Evolutionary conservation across 1,139 yeast species (phyloP), one percentile per base, ranked within the genome.

Genomic region (Taphrina pruni): DNA sequence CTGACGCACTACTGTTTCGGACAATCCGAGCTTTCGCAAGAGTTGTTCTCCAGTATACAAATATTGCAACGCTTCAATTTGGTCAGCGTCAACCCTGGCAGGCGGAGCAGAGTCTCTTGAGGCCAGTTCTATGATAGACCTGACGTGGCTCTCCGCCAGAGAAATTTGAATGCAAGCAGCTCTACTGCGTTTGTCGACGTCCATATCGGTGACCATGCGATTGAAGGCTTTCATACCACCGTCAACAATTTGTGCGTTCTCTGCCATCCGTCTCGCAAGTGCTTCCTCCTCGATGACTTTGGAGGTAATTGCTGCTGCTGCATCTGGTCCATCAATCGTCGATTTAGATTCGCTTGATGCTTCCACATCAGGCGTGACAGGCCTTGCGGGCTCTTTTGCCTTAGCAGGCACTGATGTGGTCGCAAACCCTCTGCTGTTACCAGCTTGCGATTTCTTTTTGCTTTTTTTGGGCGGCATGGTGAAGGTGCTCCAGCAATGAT

Each of bases 321-420:
- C 36, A 11, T 50, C 54, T 12, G 20, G 14, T 17, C 2, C 43
- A 38, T 54, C 58, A 35, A 54, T 11, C 35, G 14, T 12, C n/a
- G 36, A n/a, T 11, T 26, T 12, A 6, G 26, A 12, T 7, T 35
- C 43, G 12, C 9, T 20, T 4, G 26, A 17, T 5, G 12, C 0
- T 12, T 26, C 46, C 20, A 60, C 57, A 2, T 35, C 56, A 6
- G 65, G 56, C 48, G 54, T 32, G 7, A 52, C 50, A 6, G 54
- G 36, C 36, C 54, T 50, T 8, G 54, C 6, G 9, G 48, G 35
- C 45, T 60, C 65, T 35, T 52, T 39, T 2, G 60, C 60, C 32
- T 62, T 62, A 6, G 66, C 45, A 39, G 67, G 61, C 6, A 55
- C 46, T 7, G 67, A 64, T 17, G 61, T 64, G 7, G 67, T 64